phyloP scores from a whole-genome alignment of 345 rosid species.

The Murraya paniculata region DNA sequence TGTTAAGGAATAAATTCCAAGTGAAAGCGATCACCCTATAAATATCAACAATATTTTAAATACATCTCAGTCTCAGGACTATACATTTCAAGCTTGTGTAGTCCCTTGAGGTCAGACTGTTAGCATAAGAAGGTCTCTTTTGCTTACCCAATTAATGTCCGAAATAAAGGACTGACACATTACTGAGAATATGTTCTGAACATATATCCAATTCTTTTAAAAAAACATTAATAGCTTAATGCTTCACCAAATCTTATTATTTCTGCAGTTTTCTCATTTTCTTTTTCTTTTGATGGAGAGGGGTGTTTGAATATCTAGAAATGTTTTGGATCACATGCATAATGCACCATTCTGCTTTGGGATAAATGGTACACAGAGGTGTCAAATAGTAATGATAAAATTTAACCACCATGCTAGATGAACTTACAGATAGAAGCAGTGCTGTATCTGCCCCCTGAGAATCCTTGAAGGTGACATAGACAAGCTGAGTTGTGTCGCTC shows the following conservation, averaged over 20 bases:
- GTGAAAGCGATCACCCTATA: not conserved
- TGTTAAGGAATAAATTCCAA: not conserved
- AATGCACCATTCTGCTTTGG: not conserved
- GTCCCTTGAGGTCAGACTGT: not conserved
- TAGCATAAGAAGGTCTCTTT: not conserved
- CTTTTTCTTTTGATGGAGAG: not conserved
- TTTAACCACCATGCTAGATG: not conserved
- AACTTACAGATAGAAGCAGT: slow-evolving; percentile 45
- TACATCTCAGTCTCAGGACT: not conserved
- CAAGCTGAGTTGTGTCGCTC: slow-evolving; percentile 36
- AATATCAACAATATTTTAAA: not conserved
- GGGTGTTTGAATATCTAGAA: not conserved
- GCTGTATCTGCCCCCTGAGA: slow-evolving; percentile 51
- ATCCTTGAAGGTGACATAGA: slow-evolving; percentile 43
- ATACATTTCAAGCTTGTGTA: not conserved
- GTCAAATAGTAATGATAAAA: not conserved
- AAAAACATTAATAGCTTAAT: not conserved
- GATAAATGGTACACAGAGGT: not conserved
- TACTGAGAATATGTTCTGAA: not conserved
- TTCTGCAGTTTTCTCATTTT: not conserved
- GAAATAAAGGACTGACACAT: not conserved
- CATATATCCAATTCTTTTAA: not conserved
- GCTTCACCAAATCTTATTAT: not conserved
- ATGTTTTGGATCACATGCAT: not conserved
- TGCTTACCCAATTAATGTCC: too few species aligned